Percentiles rank a stretch among this genome's conserved stretches.
These are phyloP conservation scores for Pyrus hybrid DNA, from an alignment of 331 rosid species.

Conservation along the genomic window DNA sequence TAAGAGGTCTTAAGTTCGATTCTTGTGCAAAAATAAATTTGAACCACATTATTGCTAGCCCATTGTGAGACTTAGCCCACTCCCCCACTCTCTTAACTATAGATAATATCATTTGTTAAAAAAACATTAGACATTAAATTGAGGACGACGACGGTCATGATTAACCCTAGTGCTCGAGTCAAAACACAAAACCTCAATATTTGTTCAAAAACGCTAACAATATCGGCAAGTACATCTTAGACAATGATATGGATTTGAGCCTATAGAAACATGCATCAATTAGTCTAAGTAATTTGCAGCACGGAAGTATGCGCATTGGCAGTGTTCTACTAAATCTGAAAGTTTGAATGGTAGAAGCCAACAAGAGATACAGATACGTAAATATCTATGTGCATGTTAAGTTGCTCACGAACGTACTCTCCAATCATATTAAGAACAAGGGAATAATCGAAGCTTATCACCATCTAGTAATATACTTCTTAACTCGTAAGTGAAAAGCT, in stretches of 20 bases:
- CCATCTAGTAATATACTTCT: too few relatives aligned
- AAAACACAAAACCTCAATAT: not conserved
- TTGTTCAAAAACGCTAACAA: not conserved
- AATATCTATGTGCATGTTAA: not conserved
- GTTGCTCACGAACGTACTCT: not conserved
- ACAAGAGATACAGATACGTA: not conserved
- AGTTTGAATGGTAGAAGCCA: constrained; percentile 4
- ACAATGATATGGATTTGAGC: not conserved
- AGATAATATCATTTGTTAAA: too few relatives aligned
- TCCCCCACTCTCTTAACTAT: too few relatives aligned
- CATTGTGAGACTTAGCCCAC: too few relatives aligned
- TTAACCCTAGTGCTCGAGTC: not conserved
- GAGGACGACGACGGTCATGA: too few relatives aligned
- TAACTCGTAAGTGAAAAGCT: not conserved
- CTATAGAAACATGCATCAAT: not conserved
- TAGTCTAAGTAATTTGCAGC: not conserved
- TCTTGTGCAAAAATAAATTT: too few relatives aligned
- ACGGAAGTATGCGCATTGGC: not conserved
- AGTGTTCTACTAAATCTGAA: not conserved
- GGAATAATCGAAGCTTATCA: not conserved
- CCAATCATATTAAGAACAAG: not conserved
- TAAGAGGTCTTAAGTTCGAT: too few relatives aligned
- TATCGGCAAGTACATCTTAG: not conserved
- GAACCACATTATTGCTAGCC: too few relatives aligned
- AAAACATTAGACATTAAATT: too few relatives aligned